These are phyloP conservation scores for Ganoderma lucidum DNA, from an alignment of 1,284 basidiomycete genomes.

Conservation along the genomic window DNA sequence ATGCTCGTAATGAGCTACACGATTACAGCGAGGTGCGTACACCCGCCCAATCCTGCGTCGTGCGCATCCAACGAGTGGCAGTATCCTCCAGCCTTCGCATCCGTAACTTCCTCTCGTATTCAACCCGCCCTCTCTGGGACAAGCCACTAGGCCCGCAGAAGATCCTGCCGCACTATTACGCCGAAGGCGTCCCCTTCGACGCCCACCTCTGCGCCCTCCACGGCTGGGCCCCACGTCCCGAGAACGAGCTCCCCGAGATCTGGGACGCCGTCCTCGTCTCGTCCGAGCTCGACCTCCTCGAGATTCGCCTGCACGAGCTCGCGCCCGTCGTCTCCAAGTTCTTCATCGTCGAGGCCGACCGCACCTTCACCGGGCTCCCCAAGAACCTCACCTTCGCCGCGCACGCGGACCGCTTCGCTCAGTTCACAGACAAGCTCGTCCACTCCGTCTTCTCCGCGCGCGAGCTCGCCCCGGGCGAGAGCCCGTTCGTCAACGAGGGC, in stretches of 20 bases:
- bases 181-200: slow-evolving; percentile 58
- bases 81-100: slow-evolving; percentile 41
- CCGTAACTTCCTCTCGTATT: slow-evolving; percentile 61
- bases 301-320: slow-evolving; percentile 74
- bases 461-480: slow-evolving; percentile 38
- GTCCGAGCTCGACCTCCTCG: slow-evolving; percentile 74
- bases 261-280: slow-evolving; percentile 69
- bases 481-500: slow-evolving; percentile 49
- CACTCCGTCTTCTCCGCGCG: slow-evolving; percentile 49
- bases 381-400: slow-evolving; percentile 62
- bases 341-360: slow-evolving; percentile 71
- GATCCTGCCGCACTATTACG: slow-evolving; percentile 62
- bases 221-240: slow-evolving; percentile 54
- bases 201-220: slow-evolving; percentile 59
- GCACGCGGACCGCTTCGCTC: slow-evolving; percentile 56
- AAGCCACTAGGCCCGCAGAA: slow-evolving; percentile 54
- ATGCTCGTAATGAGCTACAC: slow-evolving; percentile 26
- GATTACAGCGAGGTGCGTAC: slow-evolving; percentile 23
- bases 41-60: neutral
- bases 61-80: neutral
- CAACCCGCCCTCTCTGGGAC: slow-evolving; percentile 74
- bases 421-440: slow-evolving; percentile 61
- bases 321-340: slow-evolving; percentile 67
- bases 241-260: slow-evolving; percentile 33
- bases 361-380: slow-evolving; percentile 66